These are phyloP conservation scores for Rickenella mellea DNA, from an alignment of 768 basidiomycete species.

Conservation along the genomic window DNA sequence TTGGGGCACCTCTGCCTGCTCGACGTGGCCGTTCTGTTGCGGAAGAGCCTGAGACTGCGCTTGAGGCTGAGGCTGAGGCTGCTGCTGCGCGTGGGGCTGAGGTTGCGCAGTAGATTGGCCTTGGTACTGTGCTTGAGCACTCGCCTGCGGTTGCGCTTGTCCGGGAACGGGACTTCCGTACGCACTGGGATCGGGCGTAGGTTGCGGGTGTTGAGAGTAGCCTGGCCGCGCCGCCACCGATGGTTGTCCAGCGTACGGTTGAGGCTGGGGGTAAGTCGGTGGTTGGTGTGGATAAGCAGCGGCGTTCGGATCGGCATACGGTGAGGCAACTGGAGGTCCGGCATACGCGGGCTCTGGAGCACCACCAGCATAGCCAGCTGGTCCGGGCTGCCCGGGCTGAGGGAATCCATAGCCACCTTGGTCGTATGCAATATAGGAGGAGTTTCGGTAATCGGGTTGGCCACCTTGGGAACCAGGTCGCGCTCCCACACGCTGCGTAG, in stretches of 20 bases:
- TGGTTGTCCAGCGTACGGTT: conserved; percentile 14
- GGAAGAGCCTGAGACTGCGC: conserved; percentile 5
- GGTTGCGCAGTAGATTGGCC: conserved; percentile 23
- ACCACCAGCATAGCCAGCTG: neutral
- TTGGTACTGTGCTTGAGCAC: conserved; percentile 16
- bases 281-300: conserved; percentile 15
- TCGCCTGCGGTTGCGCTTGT: conserved; percentile 16
- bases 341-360: conserved; percentile 20
- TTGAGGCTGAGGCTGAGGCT: conserved; percentile 18
- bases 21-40: conserved; percentile 32
- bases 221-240: conserved; percentile 12
- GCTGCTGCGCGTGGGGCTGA: conserved; percentile 22
- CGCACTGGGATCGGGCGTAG: neutral
- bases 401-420: neutral
- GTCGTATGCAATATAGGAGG: neutral
- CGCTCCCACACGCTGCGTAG: too few species aligned
- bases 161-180: conserved; percentile 6
- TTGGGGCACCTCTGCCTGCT: conserved; percentile 4
- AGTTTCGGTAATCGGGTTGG: too few species aligned
- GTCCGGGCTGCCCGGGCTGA: neutral
- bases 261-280: conserved; percentile 19
- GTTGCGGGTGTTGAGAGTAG: conserved; percentile 8
- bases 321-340: conserved; percentile 18
- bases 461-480: too few species aligned
- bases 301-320: conserved; percentile 16